A percentile compares a stretch with the other conserved stretches of the same genome.
Conservation (phyloP, 1,284 basidiomycete genomes). For the Leccinum subspadiceum region DNA sequence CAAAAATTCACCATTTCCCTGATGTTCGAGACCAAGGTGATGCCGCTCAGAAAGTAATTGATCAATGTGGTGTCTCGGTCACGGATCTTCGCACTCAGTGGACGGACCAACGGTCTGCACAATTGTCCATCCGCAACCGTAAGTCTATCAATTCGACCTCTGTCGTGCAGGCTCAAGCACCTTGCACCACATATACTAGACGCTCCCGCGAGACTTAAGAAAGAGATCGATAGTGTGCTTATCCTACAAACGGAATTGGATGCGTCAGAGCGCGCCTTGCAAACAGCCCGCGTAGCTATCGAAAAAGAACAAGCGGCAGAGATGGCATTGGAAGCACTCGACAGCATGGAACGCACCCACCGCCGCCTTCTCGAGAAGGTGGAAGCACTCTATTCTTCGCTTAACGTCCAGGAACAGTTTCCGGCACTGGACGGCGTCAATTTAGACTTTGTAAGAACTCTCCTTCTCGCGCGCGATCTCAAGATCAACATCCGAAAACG, state of each 20-base stretch:
- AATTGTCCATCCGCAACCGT: neutral
- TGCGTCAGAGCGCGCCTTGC: neutral
- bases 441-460: neutral
- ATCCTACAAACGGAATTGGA: neutral
- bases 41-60: neutral
- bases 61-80: neutral
- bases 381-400: neutral
- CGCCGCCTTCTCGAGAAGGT: neutral
- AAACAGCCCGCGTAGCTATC: neutral
- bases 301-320: neutral
- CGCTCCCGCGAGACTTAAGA: neutral
- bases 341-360: neutral
- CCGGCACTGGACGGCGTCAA: neutral
- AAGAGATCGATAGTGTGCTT: neutral
- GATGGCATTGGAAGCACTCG: neutral
- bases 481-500: neutral
- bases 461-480: neutral
- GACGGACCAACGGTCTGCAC: neutral
- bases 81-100: neutral
- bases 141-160: neutral
- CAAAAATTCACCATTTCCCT: too few species aligned
- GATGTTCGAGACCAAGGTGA: too few species aligned
- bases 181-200: neutral
- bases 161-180: too few species aligned
- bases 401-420: neutral